These are phyloP conservation scores for Pyrrhoderma lamaoense DNA, from an alignment of 1,284 basidiomycete genomes.

Conservation along the genomic window DNA sequence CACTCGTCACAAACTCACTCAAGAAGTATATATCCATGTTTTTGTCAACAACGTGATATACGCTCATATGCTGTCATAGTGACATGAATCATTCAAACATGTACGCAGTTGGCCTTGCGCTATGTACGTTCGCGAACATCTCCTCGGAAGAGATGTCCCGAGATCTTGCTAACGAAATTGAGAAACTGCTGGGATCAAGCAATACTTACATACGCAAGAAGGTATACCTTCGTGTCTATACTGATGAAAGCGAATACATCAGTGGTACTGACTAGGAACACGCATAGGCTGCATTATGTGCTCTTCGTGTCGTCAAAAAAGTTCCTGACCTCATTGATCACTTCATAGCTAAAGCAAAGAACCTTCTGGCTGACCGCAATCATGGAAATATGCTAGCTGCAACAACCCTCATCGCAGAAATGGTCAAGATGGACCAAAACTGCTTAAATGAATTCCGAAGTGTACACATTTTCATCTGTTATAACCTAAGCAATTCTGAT, in stretches of 20 bases:
- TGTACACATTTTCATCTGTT: conserved; percentile 36
- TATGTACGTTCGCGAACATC: conserved; percentile 99
- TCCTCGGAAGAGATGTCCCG: conserved; percentile 98
- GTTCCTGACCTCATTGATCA: conserved; percentile 96
- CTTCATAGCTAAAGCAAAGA: conserved; percentile 84
- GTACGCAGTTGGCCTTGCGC: conserved; percentile 95
- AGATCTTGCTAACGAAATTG: conserved; percentile 94
- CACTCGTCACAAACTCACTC: conserved; percentile 94
- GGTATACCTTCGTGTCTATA: conserved; percentile 38
- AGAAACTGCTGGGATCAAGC: conserved; percentile 93
- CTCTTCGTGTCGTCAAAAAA: conserved; percentile 92
- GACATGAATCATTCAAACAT: conserved; percentile 99
- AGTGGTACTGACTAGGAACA: not conserved
- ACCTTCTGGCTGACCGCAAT: conserved; percentile 90
- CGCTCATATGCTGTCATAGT: conserved; percentile 37
- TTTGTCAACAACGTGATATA: conserved; percentile 13
- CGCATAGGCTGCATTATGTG: conserved; percentile 86
- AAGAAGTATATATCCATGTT: conserved; percentile 77
- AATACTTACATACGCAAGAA: conserved; percentile 99
- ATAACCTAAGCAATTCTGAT: conserved; percentile 9
- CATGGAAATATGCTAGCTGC: conserved; percentile 94
- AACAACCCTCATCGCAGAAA: conserved; percentile 92
- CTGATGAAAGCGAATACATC: not conserved
- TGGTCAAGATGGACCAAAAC: conserved; percentile 75
- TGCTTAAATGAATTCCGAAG: conserved; percentile 85